Evolutionary conservation across 805 yeast species (phyloP).

Genomic region (Isabelozyma gotoi): DNA sequence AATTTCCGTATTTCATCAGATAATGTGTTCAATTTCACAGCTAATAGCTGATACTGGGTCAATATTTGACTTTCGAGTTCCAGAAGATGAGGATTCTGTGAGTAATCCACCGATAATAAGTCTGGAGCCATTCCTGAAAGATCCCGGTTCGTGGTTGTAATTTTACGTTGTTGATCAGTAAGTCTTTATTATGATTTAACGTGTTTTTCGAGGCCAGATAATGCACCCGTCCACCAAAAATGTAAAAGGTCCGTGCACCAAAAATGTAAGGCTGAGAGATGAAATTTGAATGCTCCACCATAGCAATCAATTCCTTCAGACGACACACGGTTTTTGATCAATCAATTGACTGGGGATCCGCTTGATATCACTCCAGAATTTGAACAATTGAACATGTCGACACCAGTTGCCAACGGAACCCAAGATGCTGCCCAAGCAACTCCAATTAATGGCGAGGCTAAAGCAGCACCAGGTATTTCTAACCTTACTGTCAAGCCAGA

Average conservation of each 20-base stretch:
- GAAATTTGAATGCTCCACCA: not conserved
- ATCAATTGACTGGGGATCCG: not conserved
- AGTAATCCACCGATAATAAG: conserved; percentile 15
- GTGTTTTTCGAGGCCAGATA: not conserved
- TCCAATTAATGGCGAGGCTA: conserved; percentile 28
- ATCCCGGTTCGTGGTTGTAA: no score
- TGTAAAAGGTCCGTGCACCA: not conserved
- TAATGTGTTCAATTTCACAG: conserved; percentile 28
- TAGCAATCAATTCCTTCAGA: not conserved
- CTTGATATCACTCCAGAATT: no score
- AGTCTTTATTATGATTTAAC: not conserved
- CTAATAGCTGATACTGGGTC: conserved; percentile 37
- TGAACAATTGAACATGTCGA: not conserved
- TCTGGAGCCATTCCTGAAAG: conserved; percentile 13
- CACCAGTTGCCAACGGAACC: not conserved
- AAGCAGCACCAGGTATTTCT: conserved; percentile 13
- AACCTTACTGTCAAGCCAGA: conserved; percentile 13
- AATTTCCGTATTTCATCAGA: conserved; percentile 32
- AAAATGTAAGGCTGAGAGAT: not conserved
- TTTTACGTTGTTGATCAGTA: no score
- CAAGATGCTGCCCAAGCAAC: conserved; percentile 2
- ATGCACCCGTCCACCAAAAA: not conserved
- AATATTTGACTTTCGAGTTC: conserved; percentile 35
- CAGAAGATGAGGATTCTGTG: conserved; percentile 15
- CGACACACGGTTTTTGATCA: not conserved